These are phyloP conservation scores for Boletus tomentosulus DNA, from an alignment of 768 basidiomycete genomes.

Conservation along the genomic window DNA sequence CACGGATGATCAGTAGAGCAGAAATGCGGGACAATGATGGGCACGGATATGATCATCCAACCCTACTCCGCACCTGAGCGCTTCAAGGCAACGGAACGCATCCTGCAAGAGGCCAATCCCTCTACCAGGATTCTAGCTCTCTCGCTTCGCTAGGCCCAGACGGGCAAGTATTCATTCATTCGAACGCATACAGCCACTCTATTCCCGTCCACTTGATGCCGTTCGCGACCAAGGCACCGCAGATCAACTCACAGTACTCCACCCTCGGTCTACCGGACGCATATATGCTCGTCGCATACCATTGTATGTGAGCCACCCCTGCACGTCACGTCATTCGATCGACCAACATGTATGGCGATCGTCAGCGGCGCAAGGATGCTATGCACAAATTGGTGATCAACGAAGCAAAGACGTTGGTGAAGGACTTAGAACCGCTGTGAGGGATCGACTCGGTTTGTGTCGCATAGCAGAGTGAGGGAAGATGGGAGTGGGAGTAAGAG, in stretches of 20 bases:
- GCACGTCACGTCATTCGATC: conserved; percentile 6
- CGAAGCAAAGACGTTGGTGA: not conserved
- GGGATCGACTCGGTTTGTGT: not conserved
- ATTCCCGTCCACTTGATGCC: not conserved
- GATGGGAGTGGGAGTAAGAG: too few relatives aligned
- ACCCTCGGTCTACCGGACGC: not conserved
- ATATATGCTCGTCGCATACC: not conserved
- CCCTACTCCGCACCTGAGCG: too few relatives aligned
- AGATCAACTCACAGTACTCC: not conserved
- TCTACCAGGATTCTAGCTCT: not conserved
- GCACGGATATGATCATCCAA: too few relatives aligned
- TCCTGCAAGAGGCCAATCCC: not conserved
- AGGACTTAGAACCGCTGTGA: too few relatives aligned
- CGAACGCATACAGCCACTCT: conserved; percentile 3
- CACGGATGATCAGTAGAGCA: not conserved
- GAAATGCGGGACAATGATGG: not conserved
- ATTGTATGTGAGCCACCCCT: conserved; percentile 13
- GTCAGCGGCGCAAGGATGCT: conserved; percentile 8
- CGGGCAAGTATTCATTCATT: not conserved
- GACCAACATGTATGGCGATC: not conserved
- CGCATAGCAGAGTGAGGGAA: too few relatives aligned
- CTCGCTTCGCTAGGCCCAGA: too few relatives aligned
- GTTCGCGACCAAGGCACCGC: not conserved
- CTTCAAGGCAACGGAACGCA: not conserved
- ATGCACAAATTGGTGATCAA: conserved; percentile 5